A percentile compares a stretch with the other conserved stretches of the same genome.
Conservation (phyloP, 495 filamentous ascomycete genomes). For the Penicillium fimorum region DNA sequence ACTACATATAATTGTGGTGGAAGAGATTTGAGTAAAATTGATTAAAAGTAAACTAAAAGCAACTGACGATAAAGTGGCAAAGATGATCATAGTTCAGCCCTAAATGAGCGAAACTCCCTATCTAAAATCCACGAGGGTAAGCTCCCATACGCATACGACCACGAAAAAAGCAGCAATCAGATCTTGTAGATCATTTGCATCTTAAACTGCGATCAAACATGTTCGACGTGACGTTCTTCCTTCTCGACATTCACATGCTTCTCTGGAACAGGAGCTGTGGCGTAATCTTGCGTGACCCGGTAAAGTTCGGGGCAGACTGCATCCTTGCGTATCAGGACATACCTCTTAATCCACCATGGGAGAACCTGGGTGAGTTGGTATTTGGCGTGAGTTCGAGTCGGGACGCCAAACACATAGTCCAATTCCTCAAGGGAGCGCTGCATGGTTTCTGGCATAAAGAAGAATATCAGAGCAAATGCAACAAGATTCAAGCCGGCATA, state of each 20-base stretch:
- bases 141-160: not conserved
- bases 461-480: constrained; percentile 65
- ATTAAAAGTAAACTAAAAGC: not conserved
- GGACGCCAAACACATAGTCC: constrained; percentile 56
- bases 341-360: constrained; percentile 55
- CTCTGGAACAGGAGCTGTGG: not conserved
- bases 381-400: constrained; percentile 46
- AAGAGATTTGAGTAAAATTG: not conserved
- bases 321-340: constrained; percentile 45
- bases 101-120: not conserved
- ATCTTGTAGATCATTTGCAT: not conserved
- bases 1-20: not conserved
- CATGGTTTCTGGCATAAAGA: constrained; percentile 65
- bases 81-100: constrained; percentile 1
- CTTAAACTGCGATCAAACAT: not conserved
- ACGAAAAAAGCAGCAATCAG: not conserved
- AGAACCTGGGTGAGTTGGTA: constrained; percentile 47
- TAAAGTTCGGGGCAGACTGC: constrained; percentile 44
- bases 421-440: constrained; percentile 58
- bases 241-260: not conserved
- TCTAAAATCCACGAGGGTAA: not conserved
- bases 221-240: not conserved
- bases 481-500: constrained; percentile 64
- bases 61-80: not conserved
- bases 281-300: constrained; percentile 3